These are phyloP conservation scores for Trichoderma sp. DNA, from an alignment of 2,329 filamentous ascomycete genomes.

Conservation along the genomic window DNA sequence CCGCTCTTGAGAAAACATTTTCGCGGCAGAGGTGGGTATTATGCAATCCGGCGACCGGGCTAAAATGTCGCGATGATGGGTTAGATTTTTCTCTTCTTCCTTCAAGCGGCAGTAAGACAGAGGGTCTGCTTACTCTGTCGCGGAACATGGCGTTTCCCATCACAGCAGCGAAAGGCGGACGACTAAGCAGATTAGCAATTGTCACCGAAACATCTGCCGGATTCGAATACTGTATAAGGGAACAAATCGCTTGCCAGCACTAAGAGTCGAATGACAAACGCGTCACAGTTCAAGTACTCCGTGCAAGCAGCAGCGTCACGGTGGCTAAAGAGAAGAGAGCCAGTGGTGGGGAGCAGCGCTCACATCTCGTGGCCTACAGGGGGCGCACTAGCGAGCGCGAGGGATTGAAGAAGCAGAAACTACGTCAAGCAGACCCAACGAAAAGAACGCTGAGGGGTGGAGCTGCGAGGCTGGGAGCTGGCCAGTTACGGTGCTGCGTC, in stretches of 20 bases:
- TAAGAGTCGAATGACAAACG: neutral
- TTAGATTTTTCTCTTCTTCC: constrained; percentile 6
- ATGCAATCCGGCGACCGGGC: constrained; percentile 2
- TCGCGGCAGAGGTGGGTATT: constrained; percentile 16
- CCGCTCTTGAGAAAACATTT: neutral
- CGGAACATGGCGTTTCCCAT: neutral
- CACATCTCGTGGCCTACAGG: constrained; percentile 20
- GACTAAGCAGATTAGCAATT: neutral
- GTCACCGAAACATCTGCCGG: neutral
- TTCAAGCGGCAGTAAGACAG: neutral
- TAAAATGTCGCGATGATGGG: constrained; percentile 26
- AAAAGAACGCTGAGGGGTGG: constrained; percentile 3
- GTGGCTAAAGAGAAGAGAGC: constrained; percentile 18
- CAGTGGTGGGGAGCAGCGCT: neutral
- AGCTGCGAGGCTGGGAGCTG: neutral
- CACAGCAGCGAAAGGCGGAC: neutral
- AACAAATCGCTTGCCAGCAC: neutral
- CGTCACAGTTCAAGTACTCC: neutral
- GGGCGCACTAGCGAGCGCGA: constrained; percentile 16
- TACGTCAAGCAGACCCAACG: constrained; percentile 11
- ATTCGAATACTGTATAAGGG: neutral
- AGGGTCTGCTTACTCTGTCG: neutral
- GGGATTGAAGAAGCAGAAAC: neutral
- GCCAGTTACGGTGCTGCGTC: constrained; percentile 12
- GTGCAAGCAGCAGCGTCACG: neutral